Evolutionary conservation across 1,284 basidiomycete genomes (phyloP).

Genomic region (Ustilago tritici): DNA sequence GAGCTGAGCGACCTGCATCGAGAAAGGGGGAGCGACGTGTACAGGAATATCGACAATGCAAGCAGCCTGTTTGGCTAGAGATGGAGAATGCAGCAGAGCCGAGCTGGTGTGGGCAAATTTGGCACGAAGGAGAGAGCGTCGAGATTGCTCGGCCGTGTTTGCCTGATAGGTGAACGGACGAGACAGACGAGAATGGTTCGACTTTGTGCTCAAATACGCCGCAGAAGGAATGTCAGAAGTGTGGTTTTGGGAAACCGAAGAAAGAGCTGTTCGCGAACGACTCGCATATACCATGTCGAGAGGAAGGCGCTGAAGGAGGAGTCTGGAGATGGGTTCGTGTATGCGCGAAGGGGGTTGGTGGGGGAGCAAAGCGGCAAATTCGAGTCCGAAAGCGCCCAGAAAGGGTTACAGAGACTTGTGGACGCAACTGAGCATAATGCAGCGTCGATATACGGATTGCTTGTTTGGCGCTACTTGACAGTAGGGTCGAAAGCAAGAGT

Average conservation of each 20-base stretch:
- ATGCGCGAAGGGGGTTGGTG: background rate
- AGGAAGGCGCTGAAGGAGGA: background rate
- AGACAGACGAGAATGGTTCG: background rate
- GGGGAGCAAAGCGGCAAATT: background rate
- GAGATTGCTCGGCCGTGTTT: background rate
- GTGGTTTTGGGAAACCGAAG: slow-evolving; percentile 38
- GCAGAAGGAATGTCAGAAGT: background rate
- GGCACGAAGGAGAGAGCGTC: slow-evolving; percentile 13
- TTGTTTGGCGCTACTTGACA: background rate
- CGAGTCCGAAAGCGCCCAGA: background rate
- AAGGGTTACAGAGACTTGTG: slow-evolving; percentile 5
- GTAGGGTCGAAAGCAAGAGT: background rate
- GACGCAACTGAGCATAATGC: slow-evolving; percentile 12
- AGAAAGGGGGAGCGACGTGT: slow-evolving; percentile 9
- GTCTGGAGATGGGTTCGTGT: background rate
- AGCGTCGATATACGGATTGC: background rate
- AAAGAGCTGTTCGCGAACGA: slow-evolving; percentile 31
- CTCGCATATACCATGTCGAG: slow-evolving; percentile 35
- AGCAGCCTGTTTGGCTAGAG: slow-evolving; percentile 12
- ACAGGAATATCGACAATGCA: slow-evolving; percentile 36
- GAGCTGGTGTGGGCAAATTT: slow-evolving; percentile 30
- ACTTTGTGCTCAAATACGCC: slow-evolving; percentile 2
- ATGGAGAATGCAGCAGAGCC: slow-evolving; percentile 18
- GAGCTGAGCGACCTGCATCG: slow-evolving; percentile 25
- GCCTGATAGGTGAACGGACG: background rate